Percentiles rank a stretch among this genome's conserved stretches.
These are phyloP conservation scores for Aurifilum marmelostoma DNA, from an alignment of 2,329 filamentous ascomycete species.

Conservation along the genomic window DNA sequence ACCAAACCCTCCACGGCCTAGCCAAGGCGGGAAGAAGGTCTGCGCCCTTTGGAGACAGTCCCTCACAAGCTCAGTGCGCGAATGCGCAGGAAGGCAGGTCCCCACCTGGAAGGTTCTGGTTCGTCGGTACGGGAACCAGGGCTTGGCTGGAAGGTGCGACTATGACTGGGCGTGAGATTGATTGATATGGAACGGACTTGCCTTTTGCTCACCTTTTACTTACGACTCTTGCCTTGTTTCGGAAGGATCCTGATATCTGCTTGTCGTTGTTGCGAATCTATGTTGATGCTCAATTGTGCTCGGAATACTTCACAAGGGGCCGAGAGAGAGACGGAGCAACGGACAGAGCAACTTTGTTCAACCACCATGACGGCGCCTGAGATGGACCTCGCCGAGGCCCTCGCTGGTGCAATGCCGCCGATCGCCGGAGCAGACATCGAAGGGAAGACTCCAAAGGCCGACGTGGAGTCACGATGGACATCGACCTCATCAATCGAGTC, in stretches of 20 bases:
- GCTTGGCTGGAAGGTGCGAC: not conserved
- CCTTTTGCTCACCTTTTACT: not conserved
- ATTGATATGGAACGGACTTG: slow-evolving; percentile 5
- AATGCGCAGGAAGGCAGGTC: slow-evolving; percentile 17
- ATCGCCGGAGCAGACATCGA: slow-evolving; percentile 14
- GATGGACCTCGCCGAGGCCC: slow-evolving; percentile 17
- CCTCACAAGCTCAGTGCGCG: slow-evolving; percentile 17
- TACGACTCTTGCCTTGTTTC: not conserved
- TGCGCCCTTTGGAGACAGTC: not conserved
- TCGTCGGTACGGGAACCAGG: slow-evolving; percentile 19
- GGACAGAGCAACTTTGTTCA: not conserved
- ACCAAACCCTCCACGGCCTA: not conserved
- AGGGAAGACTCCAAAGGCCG: slow-evolving; percentile 16
- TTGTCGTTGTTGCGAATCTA: slow-evolving; percentile 22
- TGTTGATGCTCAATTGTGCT: slow-evolving; percentile 29
- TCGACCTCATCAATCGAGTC: slow-evolving; percentile 28
- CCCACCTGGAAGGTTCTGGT: slow-evolving; percentile 24
- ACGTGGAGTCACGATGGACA: slow-evolving; percentile 24
- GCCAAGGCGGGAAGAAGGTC: not conserved
- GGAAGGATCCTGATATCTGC: not conserved
- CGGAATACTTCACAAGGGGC: not conserved
- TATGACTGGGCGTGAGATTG: slow-evolving; percentile 26
- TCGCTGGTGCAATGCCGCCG: slow-evolving; percentile 12
- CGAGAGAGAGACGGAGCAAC: not conserved
- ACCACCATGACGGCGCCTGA: slow-evolving; percentile 18